Conservation (phyloP, 78 protist genomes). For the Ministeria vibrans region DNA sequence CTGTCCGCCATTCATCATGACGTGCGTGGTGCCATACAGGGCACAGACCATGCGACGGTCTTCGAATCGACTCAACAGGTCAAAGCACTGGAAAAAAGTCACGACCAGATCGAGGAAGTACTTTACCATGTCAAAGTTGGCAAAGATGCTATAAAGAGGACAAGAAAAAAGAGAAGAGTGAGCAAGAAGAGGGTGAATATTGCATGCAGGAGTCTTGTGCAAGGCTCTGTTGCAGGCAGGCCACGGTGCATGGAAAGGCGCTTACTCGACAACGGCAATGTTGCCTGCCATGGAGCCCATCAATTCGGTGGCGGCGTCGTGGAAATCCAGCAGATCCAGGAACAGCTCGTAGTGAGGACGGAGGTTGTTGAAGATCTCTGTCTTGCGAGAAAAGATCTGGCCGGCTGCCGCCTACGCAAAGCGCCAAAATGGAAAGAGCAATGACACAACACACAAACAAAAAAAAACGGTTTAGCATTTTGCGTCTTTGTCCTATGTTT, state of each 20-base stretch:
- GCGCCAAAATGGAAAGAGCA: too few relatives aligned
- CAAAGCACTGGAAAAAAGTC: background rate
- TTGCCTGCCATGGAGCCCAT: background rate
- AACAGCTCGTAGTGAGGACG: background rate
- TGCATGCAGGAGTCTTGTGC: too few relatives aligned
- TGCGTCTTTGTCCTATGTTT: too few relatives aligned
- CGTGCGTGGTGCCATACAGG: background rate
- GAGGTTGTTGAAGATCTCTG: background rate
- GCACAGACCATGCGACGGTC: background rate
- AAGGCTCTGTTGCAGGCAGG: too few relatives aligned
- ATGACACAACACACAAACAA: background rate
- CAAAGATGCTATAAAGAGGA: too few relatives aligned
- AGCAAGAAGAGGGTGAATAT: too few relatives aligned
- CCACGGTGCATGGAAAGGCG: too few relatives aligned
- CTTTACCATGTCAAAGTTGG: background rate
- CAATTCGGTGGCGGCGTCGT: background rate
- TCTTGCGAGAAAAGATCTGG: too few relatives aligned
- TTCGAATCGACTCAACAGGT: background rate
- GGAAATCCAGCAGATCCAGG: background rate
- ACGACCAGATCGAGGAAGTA: background rate
- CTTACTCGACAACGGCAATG: background rate
- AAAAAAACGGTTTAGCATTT: background rate
- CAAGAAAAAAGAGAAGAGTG: too few relatives aligned
- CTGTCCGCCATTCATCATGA: too few relatives aligned
- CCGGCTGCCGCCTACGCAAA: too few relatives aligned